Evolutionary conservation across 192 early-diverging fungal genomes (phyloP).

Genomic region (Glomus cerebriforme): DNA sequence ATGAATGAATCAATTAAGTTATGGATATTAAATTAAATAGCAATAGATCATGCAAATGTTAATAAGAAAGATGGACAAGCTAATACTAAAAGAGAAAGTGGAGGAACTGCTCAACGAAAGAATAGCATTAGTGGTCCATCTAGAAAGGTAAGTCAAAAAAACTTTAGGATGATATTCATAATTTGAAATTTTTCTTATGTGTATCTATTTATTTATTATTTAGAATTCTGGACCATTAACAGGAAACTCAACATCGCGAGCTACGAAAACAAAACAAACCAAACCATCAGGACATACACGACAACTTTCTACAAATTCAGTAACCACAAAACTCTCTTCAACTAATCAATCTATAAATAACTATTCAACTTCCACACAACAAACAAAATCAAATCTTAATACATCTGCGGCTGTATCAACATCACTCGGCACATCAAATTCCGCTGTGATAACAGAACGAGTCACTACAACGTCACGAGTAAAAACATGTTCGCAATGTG

Average conservation of each 20-base stretch:
- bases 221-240: conserved; percentile 4
- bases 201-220: background rate
- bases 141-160: conserved; percentile 4
- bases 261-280: background rate
- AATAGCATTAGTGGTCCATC: background rate
- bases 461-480: background rate
- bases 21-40: background rate
- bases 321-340: background rate
- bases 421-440: background rate
- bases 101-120: background rate
- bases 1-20: background rate
- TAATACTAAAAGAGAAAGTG: background rate
- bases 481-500: conserved; percentile 16
- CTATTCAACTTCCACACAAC: background rate
- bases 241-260: background rate
- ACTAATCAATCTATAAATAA: background rate
- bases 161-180: background rate
- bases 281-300: background rate
- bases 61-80: background rate
- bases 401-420: no score
- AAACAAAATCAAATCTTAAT: background rate
- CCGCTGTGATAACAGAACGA: background rate
- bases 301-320: background rate
- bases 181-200: background rate
- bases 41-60: background rate